Evolutionary conservation across 23 red algal genomes (phyloP).

Genomic region (Chondrus crispus): DNA sequence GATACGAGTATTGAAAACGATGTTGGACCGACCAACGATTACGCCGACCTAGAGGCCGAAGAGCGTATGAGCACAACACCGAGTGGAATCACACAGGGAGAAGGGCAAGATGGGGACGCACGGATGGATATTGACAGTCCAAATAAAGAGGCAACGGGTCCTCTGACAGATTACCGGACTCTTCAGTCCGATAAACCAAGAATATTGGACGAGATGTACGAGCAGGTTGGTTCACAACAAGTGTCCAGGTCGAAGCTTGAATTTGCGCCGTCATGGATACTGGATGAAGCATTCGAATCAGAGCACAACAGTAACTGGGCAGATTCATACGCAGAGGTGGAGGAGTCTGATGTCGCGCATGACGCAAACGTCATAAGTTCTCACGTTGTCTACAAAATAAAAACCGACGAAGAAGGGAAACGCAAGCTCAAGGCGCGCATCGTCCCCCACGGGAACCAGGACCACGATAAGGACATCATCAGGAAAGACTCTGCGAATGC

Average conservation of each 20-base stretch:
- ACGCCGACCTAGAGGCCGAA: background rate
- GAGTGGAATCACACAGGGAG: background rate
- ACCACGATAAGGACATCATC: background rate
- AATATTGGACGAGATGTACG: background rate
- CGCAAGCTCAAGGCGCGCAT: background rate
- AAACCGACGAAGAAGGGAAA: background rate
- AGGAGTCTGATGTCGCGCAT: background rate
- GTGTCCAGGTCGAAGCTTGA: background rate
- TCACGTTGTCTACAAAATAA: constrained; percentile 10
- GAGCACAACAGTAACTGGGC: background rate
- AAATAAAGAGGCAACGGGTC: background rate
- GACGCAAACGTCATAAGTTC: background rate
- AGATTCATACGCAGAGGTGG: background rate
- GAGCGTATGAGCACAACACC: too few species aligned
- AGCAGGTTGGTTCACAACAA: background rate
- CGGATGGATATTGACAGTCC: background rate
- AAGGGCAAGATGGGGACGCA: background rate
- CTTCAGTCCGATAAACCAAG: background rate
- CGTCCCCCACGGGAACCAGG: background rate
- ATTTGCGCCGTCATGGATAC: background rate
- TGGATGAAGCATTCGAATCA: background rate
- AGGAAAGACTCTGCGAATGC: constrained; percentile 27
- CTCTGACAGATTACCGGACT: background rate
- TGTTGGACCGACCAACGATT: background rate
- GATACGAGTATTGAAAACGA: background rate